Base-by-base conservation (phyloP, 2,329 filamentous ascomycete species). In the Talaromyces rugulosus region DNA sequence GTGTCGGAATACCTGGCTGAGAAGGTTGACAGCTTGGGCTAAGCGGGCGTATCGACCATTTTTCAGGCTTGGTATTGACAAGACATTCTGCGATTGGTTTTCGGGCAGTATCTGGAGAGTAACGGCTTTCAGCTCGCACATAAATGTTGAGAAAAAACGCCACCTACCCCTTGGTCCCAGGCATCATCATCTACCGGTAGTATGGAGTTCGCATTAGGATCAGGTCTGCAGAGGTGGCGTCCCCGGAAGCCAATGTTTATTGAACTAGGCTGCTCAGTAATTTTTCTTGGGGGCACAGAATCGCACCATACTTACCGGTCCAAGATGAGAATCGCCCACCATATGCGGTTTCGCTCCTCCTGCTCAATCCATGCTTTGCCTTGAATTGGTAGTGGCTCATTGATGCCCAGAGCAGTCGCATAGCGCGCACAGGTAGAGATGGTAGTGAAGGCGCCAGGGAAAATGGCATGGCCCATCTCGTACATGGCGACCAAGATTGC, bases 301-400 rank as follows among this genome's bases (percentile, higher is more conserved):
- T 53, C 51, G 28, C 51, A 23, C n/a, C 23, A 33, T 30, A 30
- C 11, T 53, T 53, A 53, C 51, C 52, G 52, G 30, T 54, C 52
- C 52, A 54, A 23, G 52, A 54, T 54, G 52, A 54, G 28, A 54
- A 54, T 54, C 14, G 52, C 52, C 52, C 52, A 54, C 52, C 52
- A 54, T 54, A 54, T 54, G 52, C 52, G 52, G 23, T 54, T 54
- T 54, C 52, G 52, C 16, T 54, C 52, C 52, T 54, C 52, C 52
- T 54, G 52, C 52, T 54, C 52, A 34, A 54, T 54, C 52, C 52
- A 54, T 23, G 16, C 30, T 54, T 34, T 33, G 16, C 28, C 52
- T 54, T 54, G 52, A 54, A 54, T 36, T 54, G 30, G 28, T 8
- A 54, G 52, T 34, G 52, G 52, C 30, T 54, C 52, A 27, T 54